Evolutionary conservation across 1,284 basidiomycete genomes (phyloP).

Genomic region (Moesziomyces antarcticus): DNA sequence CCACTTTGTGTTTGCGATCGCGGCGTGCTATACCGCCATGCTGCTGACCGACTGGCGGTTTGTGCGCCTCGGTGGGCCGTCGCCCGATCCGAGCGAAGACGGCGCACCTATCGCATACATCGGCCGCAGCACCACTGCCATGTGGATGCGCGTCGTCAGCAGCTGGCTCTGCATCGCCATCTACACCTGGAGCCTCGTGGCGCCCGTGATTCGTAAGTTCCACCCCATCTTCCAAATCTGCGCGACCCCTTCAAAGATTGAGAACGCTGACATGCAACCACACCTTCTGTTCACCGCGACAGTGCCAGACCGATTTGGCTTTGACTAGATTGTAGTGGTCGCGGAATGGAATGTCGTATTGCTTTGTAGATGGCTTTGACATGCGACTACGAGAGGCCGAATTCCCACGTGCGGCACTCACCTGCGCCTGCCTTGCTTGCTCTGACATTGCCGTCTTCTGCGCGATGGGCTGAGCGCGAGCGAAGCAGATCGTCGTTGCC

Average conservation of each 20-base stretch:
- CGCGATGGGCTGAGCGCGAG: conserved; percentile 10
- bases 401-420: conserved; percentile 63
- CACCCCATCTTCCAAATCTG: too few species aligned
- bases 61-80: conserved; percentile 53
- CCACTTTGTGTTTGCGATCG: conserved; percentile 96
- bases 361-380: not conserved
- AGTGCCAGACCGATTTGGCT: conserved; percentile 62
- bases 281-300: conserved; percentile 2
- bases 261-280: conserved; percentile 10
- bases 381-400: conserved; percentile 37
- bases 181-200: conserved; percentile 71
- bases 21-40: conserved; percentile 97
- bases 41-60: conserved; percentile 91
- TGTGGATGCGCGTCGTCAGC: conserved; percentile 99
- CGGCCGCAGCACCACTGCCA: conserved; percentile 91
- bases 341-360: too few species aligned
- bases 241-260: too few species aligned
- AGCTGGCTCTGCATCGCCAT: conserved; percentile 72
- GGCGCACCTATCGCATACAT: conserved; percentile 85
- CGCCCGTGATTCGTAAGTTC: conserved; percentile 87
- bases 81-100: conserved; percentile 69
- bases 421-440: conserved; percentile 51
- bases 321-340: conserved; percentile 15
- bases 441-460: conserved; percentile 9
- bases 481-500: conserved; percentile 57